A percentile compares a stretch with the other conserved stretches of the same genome.
These are phyloP conservation scores for Paecilomyces dactylethromorphus DNA, from an alignment of 2,329 filamentous ascomycete genomes.

Conservation along the genomic window DNA sequence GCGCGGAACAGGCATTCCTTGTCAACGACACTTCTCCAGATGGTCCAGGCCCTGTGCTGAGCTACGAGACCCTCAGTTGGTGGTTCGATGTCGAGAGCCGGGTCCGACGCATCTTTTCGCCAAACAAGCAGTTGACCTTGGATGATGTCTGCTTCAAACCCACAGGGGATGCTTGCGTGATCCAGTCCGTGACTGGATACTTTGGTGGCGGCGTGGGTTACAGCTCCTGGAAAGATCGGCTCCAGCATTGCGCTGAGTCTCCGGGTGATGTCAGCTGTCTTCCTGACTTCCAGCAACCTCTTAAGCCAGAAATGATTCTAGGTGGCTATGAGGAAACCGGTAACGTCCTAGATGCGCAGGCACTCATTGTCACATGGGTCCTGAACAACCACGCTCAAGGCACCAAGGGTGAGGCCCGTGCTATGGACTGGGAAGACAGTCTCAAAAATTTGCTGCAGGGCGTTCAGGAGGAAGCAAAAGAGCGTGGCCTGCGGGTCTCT, in stretches of 20 bases:
- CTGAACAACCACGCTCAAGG: constrained; percentile 78
- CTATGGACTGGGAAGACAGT: constrained; percentile 83
- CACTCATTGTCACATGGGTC: constrained; percentile 90
- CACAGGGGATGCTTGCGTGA: constrained; percentile 77
- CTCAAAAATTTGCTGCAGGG: constrained; percentile 67
- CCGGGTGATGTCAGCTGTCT: constrained; percentile 69
- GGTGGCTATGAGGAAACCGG: constrained; percentile 65
- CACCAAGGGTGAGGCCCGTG: constrained; percentile 60
- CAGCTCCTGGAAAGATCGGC: constrained; percentile 62
- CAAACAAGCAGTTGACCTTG: constrained; percentile 61
- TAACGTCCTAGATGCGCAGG: constrained; percentile 65
- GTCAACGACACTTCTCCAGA: constrained; percentile 72
- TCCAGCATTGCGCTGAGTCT: constrained; percentile 67
- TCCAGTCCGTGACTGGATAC: constrained; percentile 89
- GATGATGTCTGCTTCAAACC: constrained; percentile 93
- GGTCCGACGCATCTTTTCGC: constrained; percentile 65
- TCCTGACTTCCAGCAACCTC: constrained; percentile 80
- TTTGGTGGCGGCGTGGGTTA: constrained; percentile 64
- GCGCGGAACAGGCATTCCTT: constrained; percentile 85
- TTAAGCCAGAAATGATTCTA: constrained; percentile 78
- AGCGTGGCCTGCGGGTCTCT: constrained; percentile 76
- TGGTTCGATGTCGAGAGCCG: constrained; percentile 87
- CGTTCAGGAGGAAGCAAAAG: constrained; percentile 71
- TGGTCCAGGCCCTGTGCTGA: constrained; percentile 69
- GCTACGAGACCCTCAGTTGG: constrained; percentile 83